Evolutionary conservation across 78 protist genomes (phyloP).

Genomic region (Dictyostelium intermedium): DNA sequence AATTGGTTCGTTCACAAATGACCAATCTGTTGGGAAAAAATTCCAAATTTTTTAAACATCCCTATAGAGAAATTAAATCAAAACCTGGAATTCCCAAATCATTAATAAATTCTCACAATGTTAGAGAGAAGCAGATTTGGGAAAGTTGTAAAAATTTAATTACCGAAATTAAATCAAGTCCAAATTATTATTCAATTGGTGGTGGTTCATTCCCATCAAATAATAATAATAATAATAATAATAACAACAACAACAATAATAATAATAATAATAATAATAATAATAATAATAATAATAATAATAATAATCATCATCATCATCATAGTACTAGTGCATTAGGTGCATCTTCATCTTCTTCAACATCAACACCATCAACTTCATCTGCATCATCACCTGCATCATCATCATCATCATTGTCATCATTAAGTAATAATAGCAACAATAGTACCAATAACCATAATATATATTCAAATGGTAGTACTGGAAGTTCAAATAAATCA

Average conservation of each 20-base stretch:
- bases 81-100: conserved; percentile 14
- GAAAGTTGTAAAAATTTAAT: conserved; percentile 17
- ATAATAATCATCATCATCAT: neutral
- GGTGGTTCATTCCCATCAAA: neutral
- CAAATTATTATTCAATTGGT: conserved; percentile 17
- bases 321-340: neutral
- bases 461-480: neutral
- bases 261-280: neutral
- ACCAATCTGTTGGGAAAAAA: neutral
- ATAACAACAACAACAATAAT: no score
- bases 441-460: neutral
- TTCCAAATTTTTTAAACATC: neutral
- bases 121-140: conserved; percentile 1
- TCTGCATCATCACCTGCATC: neutral
- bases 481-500: neutral
- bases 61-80: conserved; percentile 7
- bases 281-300: neutral
- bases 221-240: neutral
- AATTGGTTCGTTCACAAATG: conserved; percentile 20
- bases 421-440: neutral
- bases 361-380: neutral
- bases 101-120: neutral
- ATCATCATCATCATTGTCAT: neutral
- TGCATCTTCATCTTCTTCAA: neutral
- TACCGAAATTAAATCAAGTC: conserved; percentile 11